A percentile compares a stretch with the other conserved stretches of the same genome.
phyloP scores from a whole-genome alignment of 2,329 filamentous ascomycete species.

The Pseudopyricularia javanii region DNA sequence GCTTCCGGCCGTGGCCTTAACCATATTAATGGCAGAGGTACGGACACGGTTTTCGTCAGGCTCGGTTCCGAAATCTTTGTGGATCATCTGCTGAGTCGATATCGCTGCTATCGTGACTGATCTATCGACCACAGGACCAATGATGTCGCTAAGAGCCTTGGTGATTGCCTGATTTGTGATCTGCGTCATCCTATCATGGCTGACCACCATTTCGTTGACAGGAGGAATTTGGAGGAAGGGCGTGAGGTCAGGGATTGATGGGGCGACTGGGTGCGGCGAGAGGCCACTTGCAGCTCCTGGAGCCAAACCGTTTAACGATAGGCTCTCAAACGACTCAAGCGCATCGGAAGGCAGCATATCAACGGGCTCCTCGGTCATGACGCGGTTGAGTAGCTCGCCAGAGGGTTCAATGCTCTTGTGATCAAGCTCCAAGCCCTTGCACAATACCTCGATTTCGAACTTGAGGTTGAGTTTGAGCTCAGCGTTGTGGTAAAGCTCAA shows the following conservation, averaged over 20 bases:
- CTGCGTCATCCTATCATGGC: conserved; percentile 51
- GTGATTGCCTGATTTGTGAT: conserved; percentile 82
- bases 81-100: conserved; percentile 86
- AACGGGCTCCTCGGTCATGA: conserved; percentile 47
- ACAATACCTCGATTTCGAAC: conserved; percentile 96
- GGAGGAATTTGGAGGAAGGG: conserved; percentile 71
- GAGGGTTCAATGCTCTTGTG: conserved; percentile 85
- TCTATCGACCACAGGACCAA: conserved; percentile 90
- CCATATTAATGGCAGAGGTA: conserved; percentile 82
- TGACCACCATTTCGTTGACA: conserved; percentile 67
- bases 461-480: conserved; percentile 95
- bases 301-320: conserved; percentile 64
- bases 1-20: conserved; percentile 86
- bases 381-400: conserved; percentile 69
- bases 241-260: conserved; percentile 73
- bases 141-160: conserved; percentile 88
- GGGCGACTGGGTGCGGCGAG: conserved; percentile 64
- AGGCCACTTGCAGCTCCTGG: conserved; percentile 59
- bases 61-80: conserved; percentile 93
- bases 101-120: conserved; percentile 98
- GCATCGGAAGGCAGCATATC: conserved; percentile 49
- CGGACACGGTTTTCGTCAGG: conserved; percentile 78
- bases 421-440: conserved; percentile 83
- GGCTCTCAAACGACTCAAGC: conserved; percentile 70
- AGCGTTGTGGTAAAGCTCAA: conserved; percentile 86